phyloP scores from a whole-genome alignment of 306 rosid species.

The Prunus fruticosa region DNA sequence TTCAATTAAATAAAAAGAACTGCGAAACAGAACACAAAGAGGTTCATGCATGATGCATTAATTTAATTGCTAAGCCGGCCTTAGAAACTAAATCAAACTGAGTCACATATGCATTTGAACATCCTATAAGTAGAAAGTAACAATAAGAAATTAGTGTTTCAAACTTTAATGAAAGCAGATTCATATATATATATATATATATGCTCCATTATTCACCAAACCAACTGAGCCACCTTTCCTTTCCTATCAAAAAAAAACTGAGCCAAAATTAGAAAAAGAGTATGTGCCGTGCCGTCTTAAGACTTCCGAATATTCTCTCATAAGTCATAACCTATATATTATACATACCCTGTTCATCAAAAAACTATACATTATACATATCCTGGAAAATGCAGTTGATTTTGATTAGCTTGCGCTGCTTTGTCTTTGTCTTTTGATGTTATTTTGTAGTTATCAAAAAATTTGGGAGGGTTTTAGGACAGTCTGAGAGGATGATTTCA shows the following conservation, averaged over 20 bases:
- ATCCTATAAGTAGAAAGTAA: constrained; percentile 26
- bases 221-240: too few relatives aligned
- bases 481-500: constrained; percentile 42
- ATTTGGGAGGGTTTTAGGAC: constrained; percentile 30
- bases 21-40: constrained; percentile 26
- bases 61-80: constrained; percentile 1
- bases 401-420: constrained; percentile 33
- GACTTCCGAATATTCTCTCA: constrained; percentile 15
- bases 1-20: constrained; percentile 17
- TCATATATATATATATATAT: constrained; percentile 7
- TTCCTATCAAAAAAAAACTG: too few relatives aligned
- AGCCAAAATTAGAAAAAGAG: too few relatives aligned
- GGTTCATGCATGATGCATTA: constrained; percentile 37
- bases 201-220: constrained; percentile 8
- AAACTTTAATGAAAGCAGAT: constrained; percentile 13
- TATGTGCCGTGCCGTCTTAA: background rate
- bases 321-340: constrained; percentile 14
- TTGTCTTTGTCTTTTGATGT: constrained; percentile 38
- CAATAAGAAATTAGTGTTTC: constrained; percentile 20
- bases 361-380: too few relatives aligned
- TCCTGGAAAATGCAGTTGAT: constrained; percentile 26
- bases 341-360: background rate
- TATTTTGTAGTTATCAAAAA: constrained; percentile 18
- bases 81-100: background rate
- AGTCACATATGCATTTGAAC: constrained; percentile 16